Base-by-base conservation (phyloP, 768 basidiomycete species). In the Hericium erinaceus region DNA sequence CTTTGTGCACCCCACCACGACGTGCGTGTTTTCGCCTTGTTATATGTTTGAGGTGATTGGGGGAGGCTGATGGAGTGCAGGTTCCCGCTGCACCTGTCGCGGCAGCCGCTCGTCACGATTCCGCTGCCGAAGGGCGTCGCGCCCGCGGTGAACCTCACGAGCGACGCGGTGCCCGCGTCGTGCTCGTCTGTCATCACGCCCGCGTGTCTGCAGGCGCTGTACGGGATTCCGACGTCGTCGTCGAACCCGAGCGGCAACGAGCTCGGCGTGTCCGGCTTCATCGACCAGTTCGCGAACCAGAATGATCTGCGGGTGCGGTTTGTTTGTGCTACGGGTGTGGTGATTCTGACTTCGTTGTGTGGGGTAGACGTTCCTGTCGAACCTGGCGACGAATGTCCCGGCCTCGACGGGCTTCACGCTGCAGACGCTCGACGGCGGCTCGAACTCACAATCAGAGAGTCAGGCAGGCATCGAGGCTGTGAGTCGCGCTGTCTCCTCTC, bases 381-480 rank as follows among this genome's bases (percentile, higher is more conserved):
- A 48, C 7, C 55, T 59, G 10, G 60, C 62, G 9, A 50, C 64
- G 2, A 56, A 65, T 20, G 22, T 62, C 7, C 48, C 57, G 33
- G 20, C 54, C 10, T n/a, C 38, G n/a, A 63, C 60, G 10, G 53
- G 51, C 10, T 64, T 66, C 33, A 38, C 57, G 4, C 40, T 61
- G 18, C 58, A 59, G 53, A 56, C 64, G n/a, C 39, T 66, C 15
- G 64, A 65, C 50, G 64, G 64, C 3, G 66, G 64, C 13, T 18
- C 40, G 9, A 65, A 65, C 46, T 15, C 61, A 4, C 64, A 64
- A 55, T 40, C 6, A 15, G 26, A 8, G 0, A 24, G 15, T 33
- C 18, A 58, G 38, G 61, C 65, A 9, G 65, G 65, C 33, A 9
- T 57, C n/a, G 64, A 65, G 52, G 65, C 65, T 1, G 62, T 65